These are phyloP conservation scores for Flaveria bidentis DNA, from an alignment of 129 eudicot genomes.

Conservation along the genomic window DNA sequence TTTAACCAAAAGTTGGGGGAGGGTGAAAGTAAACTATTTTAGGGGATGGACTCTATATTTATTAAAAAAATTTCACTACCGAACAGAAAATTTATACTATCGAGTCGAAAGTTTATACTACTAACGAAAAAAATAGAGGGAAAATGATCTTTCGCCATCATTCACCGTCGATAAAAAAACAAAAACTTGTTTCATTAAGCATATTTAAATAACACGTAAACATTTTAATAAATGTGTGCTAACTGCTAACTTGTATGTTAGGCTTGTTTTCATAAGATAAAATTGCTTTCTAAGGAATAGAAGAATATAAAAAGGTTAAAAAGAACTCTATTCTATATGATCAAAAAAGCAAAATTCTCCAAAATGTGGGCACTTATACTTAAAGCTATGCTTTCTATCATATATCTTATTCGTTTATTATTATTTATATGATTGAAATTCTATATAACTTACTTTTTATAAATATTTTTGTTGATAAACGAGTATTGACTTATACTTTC, in stretches of 20 bases:
- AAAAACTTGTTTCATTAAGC: neutral
- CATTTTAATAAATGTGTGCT: neutral
- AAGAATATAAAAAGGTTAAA: slow-evolving; percentile 21
- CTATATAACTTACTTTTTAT: neutral
- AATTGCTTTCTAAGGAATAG: slow-evolving; percentile 4
- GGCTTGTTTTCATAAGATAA: neutral
- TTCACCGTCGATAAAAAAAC: no score
- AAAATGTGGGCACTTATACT: neutral
- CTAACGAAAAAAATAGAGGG: no score
- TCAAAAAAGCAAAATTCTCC: slow-evolving; percentile 24
- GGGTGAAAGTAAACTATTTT: no score
- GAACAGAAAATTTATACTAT: no score
- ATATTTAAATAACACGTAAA: neutral
- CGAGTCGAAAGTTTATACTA: no score
- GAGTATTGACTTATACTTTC: neutral
- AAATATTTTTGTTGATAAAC: neutral
- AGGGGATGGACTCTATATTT: no score
- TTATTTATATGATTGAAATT: neutral
- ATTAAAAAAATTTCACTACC: no score
- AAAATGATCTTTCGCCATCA: no score
- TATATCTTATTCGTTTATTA: neutral
- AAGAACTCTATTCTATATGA: slow-evolving; percentile 27
- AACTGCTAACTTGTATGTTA: neutral
- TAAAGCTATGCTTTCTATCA: slow-evolving; percentile 7
- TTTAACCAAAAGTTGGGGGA: no score